Base-by-base conservation (phyloP, 2,329 filamentous ascomycete genomes). In the Scleromitrula shiraiana region DNA sequence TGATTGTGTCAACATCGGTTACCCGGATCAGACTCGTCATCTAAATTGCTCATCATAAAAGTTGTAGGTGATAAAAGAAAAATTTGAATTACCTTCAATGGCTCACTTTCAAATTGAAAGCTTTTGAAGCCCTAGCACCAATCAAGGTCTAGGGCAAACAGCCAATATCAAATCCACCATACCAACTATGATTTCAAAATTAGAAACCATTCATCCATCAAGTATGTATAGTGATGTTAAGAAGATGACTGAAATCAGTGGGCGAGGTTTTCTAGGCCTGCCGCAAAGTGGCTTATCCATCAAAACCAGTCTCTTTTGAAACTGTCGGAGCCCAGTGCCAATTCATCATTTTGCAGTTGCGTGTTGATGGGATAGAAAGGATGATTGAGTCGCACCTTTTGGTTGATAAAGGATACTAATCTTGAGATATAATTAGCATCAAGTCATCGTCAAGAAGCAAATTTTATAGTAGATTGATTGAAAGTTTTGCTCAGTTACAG, bases 231-330 rank as follows among this genome's bases (percentile, higher is more conserved):
- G 15, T 30, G 2, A 23, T 46, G 9, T 2, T 23, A 33, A 40
- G 14, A 20, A 24, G n/a, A 47, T 46, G 49, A 56, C 54, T 59
- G 59, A 53, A 64, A 72, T 95, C 89, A 95, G 89, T 91, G 86
- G 89, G 87, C 88, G 82, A 95, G 89, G 90, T 95, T 95, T 95
- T 94, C 88, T 94, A 95, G 88, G 89, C 89, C 88, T 95, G 88
- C 87, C 88, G 70, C 88, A 87, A 86, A 78, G 71, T 64, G 87
- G 88, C 88, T 80, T 85, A 79, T 81, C 89, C 86, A 74, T 89
- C 88, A 88, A 81, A 73, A 68, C 53, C 57, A 61, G 59, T 36
- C 53, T 47, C 52, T 50, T 50, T 41, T 49, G 32, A 67, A 74
- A 69, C 70, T 72, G 69, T 94, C 88, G 84, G 89, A 91, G 89